These are phyloP conservation scores for Sphagnum tenellum DNA, from an alignment of 225 moss, liverwort and hornwort genomes.

Conservation along the genomic window DNA sequence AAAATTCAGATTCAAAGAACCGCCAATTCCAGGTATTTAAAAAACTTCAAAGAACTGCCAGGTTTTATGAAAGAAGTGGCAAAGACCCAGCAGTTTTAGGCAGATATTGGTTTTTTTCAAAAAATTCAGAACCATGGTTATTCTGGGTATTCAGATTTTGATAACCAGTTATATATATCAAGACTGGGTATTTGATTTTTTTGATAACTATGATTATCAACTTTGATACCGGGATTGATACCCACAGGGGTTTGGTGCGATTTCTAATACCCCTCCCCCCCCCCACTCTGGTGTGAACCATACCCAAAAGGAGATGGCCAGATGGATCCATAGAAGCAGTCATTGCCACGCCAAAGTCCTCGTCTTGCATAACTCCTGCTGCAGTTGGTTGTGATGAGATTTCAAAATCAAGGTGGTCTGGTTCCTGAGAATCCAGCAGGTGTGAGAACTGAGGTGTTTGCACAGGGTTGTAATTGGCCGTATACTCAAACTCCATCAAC, in stretches of 20 bases:
- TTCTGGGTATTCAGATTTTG: too few relatives aligned
- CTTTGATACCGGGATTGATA: not conserved
- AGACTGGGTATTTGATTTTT: too few relatives aligned
- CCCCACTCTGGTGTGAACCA: not conserved
- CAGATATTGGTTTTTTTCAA: too few relatives aligned
- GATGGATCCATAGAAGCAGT: conserved; percentile 66
- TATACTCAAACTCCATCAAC: conserved; percentile 87
- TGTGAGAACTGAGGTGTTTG: conserved; percentile 8
- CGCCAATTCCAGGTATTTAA: too few relatives aligned
- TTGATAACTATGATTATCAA: not conserved
- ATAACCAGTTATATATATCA: too few relatives aligned
- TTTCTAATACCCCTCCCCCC: not conserved
- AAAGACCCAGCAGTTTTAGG: too few relatives aligned
- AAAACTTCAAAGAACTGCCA: conserved; percentile 1
- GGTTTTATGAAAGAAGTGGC: not conserved
- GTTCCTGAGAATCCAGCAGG: not conserved
- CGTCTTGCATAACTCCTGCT: conserved; percentile 6
- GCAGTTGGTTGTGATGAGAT: conserved; percentile 7
- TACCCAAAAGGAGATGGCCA: conserved; percentile 85
- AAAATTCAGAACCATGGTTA: too few relatives aligned
- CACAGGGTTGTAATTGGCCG: conserved; percentile 21
- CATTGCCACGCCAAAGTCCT: conserved; percentile 58
- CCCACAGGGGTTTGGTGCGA: not conserved
- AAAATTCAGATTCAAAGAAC: too few relatives aligned
- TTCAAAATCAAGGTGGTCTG: conserved; percentile 11